Evolutionary conservation across 345 rosid genomes (phyloP), one percentile per base, ranked within the genome.

Genomic region (Raphanus raphanistrum): DNA sequence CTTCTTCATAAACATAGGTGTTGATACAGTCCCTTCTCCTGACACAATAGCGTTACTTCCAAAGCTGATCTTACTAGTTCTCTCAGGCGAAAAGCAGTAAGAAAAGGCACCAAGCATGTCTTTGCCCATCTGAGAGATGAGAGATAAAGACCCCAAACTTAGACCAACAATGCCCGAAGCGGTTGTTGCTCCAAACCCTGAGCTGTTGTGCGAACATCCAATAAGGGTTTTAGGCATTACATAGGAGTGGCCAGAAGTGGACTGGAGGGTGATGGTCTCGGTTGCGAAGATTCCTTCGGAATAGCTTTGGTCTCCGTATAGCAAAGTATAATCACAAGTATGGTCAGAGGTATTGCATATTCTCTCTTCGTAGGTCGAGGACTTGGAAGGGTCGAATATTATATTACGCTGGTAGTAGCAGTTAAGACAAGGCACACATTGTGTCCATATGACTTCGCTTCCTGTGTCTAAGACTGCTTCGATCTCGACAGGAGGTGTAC

Each of bases 361-460:
- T 27, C 3, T 8, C 26, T 8, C 27, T 32, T 63, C 25, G 7
- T 9, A 58, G 10, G 67, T 15, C 2, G 64, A 28, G 17, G 69
- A 76, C 50, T 32, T 68, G 0, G 63, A 31, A 61, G 69, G 79
- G 29, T 76, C 63, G 13, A 68, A 69, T 1, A 76, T 32, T 0
- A 68, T 54, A 70, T 38, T 38, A 1, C 0, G 17, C 58, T 62
- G 75, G 10, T 10, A 1, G 64, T 12, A 70, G 10, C 80, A 76
- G 58, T 50, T 33, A 33, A 16, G 0, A 33, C 74, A 76, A 35
- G 70, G 69, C 25, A 70, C n/a, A 36, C 80, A 76, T 76, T 76
- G 80, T 69, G 64, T 50, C 75, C 75, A 76, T 25, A 62, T 6
- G 15, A 62, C 0, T 0, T 52, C 64, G 4, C 80, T 62, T 52